These are phyloP conservation scores for Cryptosporidium andersoni DNA, from an alignment of 169 alveolate species.

Conservation along the genomic window DNA sequence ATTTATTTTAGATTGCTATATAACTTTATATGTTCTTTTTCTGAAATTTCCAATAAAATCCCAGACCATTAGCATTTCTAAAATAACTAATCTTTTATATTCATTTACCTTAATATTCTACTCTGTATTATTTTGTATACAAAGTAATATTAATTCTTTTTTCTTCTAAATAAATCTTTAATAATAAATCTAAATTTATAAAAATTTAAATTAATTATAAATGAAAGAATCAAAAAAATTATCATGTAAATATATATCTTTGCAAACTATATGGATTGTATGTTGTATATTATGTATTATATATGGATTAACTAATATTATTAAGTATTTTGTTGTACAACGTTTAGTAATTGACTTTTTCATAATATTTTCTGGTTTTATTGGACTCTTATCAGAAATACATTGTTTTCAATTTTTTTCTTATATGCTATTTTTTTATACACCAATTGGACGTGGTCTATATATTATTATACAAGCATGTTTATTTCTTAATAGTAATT, in stretches of 20 bases:
- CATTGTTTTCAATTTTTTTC: conserved; percentile 48
- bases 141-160: background rate
- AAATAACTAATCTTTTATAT: too few species aligned
- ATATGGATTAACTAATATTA: conserved; percentile 7
- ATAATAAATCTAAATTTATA: background rate
- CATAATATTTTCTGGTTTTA: conserved; percentile 5
- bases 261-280: conserved; percentile 17
- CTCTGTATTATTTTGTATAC: too few species aligned
- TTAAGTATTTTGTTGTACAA: conserved; percentile 7
- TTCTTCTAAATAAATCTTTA: background rate
- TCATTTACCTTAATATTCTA: too few species aligned
- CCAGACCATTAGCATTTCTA: too few species aligned
- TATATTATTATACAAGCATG: conserved; percentile 39
- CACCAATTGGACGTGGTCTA: conserved; percentile 66
- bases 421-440: conserved; percentile 44
- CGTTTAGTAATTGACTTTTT: conserved; percentile 25
- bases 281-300: conserved; percentile 12
- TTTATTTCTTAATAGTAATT: conserved; percentile 20
- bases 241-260: background rate
- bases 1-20: too few species aligned
- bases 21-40: too few species aligned
- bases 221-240: conserved; percentile 27
- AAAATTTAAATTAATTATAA: background rate
- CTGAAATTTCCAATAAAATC: too few species aligned
- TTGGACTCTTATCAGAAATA: conserved; percentile 40